These are phyloP conservation scores for Calonectria pseudoreteaudii DNA, from an alignment of 2,329 filamentous ascomycete genomes.

Conservation along the genomic window DNA sequence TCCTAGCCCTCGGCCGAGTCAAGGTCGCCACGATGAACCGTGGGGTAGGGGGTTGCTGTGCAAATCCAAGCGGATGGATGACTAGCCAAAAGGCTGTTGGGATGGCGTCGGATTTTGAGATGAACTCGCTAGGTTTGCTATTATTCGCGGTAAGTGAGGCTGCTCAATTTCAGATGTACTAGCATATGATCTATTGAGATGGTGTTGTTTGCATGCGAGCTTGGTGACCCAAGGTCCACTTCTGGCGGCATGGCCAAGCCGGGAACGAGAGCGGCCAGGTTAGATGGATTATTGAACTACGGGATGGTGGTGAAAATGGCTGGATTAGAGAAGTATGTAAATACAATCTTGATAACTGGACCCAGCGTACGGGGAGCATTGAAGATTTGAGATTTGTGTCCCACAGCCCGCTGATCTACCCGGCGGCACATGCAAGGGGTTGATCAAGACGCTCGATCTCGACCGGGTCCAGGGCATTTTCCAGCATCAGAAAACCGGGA, in stretches of 20 bases:
- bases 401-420: background rate
- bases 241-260: background rate
- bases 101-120: background rate
- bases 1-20: background rate
- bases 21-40: background rate
- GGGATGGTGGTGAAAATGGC: background rate
- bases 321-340: background rate
- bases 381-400: background rate
- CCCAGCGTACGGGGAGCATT: background rate
- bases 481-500: background rate
- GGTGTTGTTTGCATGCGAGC: background rate
- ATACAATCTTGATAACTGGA: background rate
- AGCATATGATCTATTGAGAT: too few relatives aligned
- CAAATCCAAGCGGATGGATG: background rate
- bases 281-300: background rate
- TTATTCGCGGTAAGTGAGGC: background rate
- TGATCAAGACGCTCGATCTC: background rate
- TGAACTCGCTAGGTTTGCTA: background rate
- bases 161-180: background rate
- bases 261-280: background rate
- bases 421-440: constrained; percentile 2
- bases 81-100: background rate
- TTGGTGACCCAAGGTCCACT: background rate
- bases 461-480: background rate
- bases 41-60: background rate